Conservation (phyloP, 2,329 filamentous ascomycete genomes). For the Trichoderma citrinoviride region DNA sequence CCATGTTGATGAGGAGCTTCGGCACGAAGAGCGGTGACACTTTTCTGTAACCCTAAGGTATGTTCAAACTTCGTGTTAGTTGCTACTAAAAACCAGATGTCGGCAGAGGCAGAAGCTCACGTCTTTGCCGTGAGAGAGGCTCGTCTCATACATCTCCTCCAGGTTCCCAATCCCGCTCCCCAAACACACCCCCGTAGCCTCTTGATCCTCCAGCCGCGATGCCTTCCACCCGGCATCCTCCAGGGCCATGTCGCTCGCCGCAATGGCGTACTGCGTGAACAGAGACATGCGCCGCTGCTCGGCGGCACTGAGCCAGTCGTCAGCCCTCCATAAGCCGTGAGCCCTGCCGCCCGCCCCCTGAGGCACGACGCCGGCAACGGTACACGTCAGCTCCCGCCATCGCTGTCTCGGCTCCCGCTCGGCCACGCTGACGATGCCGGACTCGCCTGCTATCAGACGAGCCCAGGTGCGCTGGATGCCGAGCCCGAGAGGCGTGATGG, state of each 20-base stretch:
- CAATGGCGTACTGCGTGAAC: conserved; percentile 89
- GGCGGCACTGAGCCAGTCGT: conserved; percentile 52
- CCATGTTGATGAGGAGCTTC: conserved; percentile 88
- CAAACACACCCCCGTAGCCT: conserved; percentile 84
- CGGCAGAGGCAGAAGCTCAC: conserved; percentile 41
- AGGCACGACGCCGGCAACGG: conserved; percentile 81
- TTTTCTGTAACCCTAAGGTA: conserved; percentile 86
- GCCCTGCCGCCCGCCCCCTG: conserved; percentile 48
- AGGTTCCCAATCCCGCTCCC: conserved; percentile 95
- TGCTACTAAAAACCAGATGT: not conserved
- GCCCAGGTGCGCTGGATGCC: conserved; percentile 77
- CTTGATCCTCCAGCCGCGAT: conserved; percentile 57
- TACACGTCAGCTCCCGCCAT: conserved; percentile 76
- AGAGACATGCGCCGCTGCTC: conserved; percentile 78
- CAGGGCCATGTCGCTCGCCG: conserved; percentile 81
- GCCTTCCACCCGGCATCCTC: conserved; percentile 77
- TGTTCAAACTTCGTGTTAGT: not conserved
- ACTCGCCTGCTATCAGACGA: conserved; percentile 74
- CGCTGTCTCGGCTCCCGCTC: conserved; percentile 52
- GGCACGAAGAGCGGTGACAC: conserved; percentile 94
- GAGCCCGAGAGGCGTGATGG: conserved; percentile 79
- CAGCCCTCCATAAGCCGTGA: conserved; percentile 48
- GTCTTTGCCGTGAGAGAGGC: conserved; percentile 68
- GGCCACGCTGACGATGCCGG: conserved; percentile 74
- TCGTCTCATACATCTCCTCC: conserved; percentile 84